Conservation (phyloP, 1,139 yeast species). For the Groenewaldozyma auringiensis region DNA sequence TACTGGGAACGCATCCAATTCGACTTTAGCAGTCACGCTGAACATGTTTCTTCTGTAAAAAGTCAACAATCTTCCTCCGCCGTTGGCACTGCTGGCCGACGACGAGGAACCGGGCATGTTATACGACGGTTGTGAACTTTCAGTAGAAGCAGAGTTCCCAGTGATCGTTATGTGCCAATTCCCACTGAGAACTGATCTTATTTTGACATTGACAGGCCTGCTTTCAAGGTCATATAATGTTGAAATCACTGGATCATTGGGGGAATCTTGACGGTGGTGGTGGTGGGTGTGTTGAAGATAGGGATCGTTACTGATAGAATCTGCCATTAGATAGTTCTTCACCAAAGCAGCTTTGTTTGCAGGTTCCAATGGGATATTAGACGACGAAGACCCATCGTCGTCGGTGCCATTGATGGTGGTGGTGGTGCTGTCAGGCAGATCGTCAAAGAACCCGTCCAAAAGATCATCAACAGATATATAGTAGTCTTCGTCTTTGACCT, state of each 20-base stretch:
- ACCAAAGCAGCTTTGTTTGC: neutral
- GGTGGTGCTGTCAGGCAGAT: neutral
- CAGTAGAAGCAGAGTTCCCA: neutral
- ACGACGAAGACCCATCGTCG: no score
- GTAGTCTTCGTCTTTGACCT: neutral
- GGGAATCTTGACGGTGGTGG: neutral
- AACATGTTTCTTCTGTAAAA: slow-evolving; percentile 29
- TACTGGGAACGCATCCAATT: slow-evolving; percentile 4
- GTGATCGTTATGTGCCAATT: slow-evolving; percentile 9
- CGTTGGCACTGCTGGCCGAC: neutral
- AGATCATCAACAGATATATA: neutral
- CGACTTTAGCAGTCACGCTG: slow-evolving; percentile 21
- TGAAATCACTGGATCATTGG: neutral
- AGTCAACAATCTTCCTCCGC: slow-evolving; percentile 14
- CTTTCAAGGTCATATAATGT: slow-evolving; percentile 6
- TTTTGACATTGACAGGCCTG: slow-evolving; percentile 5
- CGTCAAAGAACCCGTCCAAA: neutral
- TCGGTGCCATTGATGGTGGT: no score
- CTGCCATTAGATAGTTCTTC: neutral
- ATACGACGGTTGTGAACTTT: neutral
- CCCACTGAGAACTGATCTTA: slow-evolving; percentile 6
- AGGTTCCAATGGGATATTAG: neutral
- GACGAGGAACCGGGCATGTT: neutral
- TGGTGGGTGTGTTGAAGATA: no score
- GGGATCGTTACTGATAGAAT: neutral